Conservation (phyloP, 2,329 filamentous ascomycete species). For the Cadophora sp. region DNA sequence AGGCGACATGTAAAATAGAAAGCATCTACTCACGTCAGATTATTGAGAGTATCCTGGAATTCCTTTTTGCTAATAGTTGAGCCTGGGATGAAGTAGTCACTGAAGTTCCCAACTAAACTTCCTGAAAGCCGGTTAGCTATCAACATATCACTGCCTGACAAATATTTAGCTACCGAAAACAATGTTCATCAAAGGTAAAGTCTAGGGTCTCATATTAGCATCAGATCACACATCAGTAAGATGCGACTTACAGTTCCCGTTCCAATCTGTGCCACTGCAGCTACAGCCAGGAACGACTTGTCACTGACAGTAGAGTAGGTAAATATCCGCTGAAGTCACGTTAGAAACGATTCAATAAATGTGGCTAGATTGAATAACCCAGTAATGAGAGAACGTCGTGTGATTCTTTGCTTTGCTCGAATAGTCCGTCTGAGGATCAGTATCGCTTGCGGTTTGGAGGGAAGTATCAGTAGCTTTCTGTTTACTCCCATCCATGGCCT, state of each 20-base stretch:
- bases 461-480: background rate
- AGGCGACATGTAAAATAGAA: background rate
- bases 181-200: slow-evolving; percentile 65
- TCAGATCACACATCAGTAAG: background rate
- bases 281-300: slow-evolving; percentile 34
- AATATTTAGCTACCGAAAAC: slow-evolving; percentile 61
- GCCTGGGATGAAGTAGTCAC: slow-evolving; percentile 48
- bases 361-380: slow-evolving; percentile 23
- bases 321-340: slow-evolving; percentile 39
- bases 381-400: slow-evolving; percentile 36
- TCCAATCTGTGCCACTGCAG: slow-evolving; percentile 37
- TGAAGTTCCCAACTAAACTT: slow-evolving; percentile 53
- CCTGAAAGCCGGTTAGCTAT: slow-evolving; percentile 25
- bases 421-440: slow-evolving; percentile 35
- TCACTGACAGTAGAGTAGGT: slow-evolving; percentile 38
- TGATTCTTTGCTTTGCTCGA: slow-evolving; percentile 39
- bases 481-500: slow-evolving; percentile 3
- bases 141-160: background rate
- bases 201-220: slow-evolving; percentile 44
- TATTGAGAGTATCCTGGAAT: slow-evolving; percentile 53
- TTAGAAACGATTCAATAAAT: background rate
- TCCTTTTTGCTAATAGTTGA: slow-evolving; percentile 46
- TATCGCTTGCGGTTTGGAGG: background rate
- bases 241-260: slow-evolving; percentile 37
- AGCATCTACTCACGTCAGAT: slow-evolving; percentile 50